Base-by-base conservation (phyloP, 345 rosid genomes). In the Dimocarpus longan region DNA sequence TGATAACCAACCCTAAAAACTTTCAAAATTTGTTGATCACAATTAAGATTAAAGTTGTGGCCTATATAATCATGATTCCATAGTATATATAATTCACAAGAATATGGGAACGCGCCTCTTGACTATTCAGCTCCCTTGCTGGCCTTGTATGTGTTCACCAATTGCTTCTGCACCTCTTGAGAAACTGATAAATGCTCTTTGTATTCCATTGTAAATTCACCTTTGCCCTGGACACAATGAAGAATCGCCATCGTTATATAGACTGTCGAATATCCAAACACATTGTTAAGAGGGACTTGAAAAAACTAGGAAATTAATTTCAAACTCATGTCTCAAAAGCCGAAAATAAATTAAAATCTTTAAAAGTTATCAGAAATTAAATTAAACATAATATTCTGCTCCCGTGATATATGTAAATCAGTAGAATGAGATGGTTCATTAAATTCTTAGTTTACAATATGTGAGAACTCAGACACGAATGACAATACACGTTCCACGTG, bases 171-270 rank as follows among this genome's bases (percentile, higher is more conserved):
- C 76, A 94, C 98, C 43, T 97, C 98, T 57, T 93, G 92, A 24
- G 98, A 90, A 62, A 94, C 99, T 0, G 99, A 80, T 15, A 60
- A 71, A 77, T 97, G 99, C 79, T 97, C 99, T 84, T 94, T 94
- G 91, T 97, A 97, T 82, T 97, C 99, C 99, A 97, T 97, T 1
- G 98, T 90, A 82, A 97, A 94, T 83, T 97, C 99, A 24, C 98
- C 98, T 85, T 97, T 97, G 8, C 99, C 99, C 90, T 95, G 91
- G 37, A 48, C 5, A 39, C 19, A 50, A 37, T 0, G 19, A 67
- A 37, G 46, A 59, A 77, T 78, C 42, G 72, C 48, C 1, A 44
- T 7, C 15, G 8, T 10, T 18, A 32, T 32, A 26, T 32, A 32
- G 37, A 32, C 37, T 32, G 37, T 26, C 28, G 28, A 26, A 26